A percentile compares a stretch with the other conserved stretches of the same genome.
Evolutionary conservation across 495 filamentous ascomycete species (phyloP).

Genomic region (Trichoderma orchidacearum): DNA sequence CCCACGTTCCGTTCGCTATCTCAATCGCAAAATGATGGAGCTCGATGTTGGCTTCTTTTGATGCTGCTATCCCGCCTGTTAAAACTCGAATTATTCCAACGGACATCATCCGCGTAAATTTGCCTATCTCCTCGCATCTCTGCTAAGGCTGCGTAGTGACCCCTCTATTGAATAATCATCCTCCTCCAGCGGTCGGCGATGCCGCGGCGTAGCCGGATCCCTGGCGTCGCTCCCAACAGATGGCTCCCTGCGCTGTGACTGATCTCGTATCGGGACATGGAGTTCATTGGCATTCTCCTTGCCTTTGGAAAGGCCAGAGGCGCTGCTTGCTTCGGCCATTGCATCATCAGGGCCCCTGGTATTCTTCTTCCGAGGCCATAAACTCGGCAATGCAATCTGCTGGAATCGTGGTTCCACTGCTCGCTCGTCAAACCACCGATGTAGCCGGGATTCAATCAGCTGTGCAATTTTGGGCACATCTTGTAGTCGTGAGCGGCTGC

Average conservation of each 20-base stretch:
- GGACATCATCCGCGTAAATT: too few relatives aligned
- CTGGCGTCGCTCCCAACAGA: slow-evolving; percentile 26
- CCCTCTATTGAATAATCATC: slow-evolving; percentile 19
- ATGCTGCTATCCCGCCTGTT: too few relatives aligned
- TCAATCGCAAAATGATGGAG: too few relatives aligned
- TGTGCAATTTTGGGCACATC: slow-evolving; percentile 98
- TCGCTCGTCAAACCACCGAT: slow-evolving; percentile 94
- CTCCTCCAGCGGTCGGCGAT: slow-evolving; percentile 18
- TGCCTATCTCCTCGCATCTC: not conserved
- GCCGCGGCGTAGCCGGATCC: slow-evolving; percentile 21
- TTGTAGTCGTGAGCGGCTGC: slow-evolving; percentile 75
- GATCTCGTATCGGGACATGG: too few relatives aligned
- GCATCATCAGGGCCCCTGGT: slow-evolving; percentile 50
- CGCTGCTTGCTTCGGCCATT: slow-evolving; percentile 20
- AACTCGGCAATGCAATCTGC: slow-evolving; percentile 79
- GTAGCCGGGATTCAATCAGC: slow-evolving; percentile 77
- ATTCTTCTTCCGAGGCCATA: slow-evolving; percentile 86
- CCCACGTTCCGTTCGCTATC: too few relatives aligned
- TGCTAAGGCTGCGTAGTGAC: slow-evolving; percentile 14
- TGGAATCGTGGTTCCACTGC: slow-evolving; percentile 93
- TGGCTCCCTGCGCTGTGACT: slow-evolving; percentile 29
- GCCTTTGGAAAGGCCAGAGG: slow-evolving; percentile 28
- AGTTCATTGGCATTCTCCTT: slow-evolving; percentile 32
- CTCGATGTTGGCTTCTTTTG: too few relatives aligned
- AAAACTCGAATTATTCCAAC: too few relatives aligned